phyloP scores from a whole-genome alignment of 129 eudicot species.

The Sambucus nigra region DNA sequence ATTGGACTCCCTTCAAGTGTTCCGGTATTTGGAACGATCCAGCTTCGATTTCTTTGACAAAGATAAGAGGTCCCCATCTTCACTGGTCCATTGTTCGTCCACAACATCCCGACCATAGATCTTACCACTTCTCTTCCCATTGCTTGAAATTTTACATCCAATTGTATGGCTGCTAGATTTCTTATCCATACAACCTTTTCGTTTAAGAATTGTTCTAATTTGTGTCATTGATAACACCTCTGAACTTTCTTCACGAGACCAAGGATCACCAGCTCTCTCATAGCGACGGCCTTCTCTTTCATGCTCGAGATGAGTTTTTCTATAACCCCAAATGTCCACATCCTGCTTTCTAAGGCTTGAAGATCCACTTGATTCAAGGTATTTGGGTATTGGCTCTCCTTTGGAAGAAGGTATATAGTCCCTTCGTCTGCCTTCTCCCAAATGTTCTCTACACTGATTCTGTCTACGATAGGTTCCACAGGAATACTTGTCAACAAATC shows the following conservation, averaged over 20 bases:
- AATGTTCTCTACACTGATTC: neutral
- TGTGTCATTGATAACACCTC: slow-evolving; percentile 6
- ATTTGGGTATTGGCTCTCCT: neutral
- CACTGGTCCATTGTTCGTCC: slow-evolving; percentile 2
- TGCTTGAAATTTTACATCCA: slow-evolving; percentile 13
- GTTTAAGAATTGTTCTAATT: slow-evolving; percentile 4
- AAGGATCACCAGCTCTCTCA: slow-evolving; percentile 7
- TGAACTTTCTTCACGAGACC: slow-evolving; percentile 7
- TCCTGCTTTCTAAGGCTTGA: slow-evolving; percentile 7
- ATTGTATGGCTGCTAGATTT: neutral
- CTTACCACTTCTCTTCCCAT: slow-evolving; percentile 7
- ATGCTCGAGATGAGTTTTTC: slow-evolving; percentile 15
- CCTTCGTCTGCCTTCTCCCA: slow-evolving; percentile 11
- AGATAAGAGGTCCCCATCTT: neutral
- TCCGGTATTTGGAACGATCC: slow-evolving; percentile 1
- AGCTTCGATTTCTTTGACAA: slow-evolving; percentile 11
- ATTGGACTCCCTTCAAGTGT: slow-evolving; percentile 3
- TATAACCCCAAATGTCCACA: slow-evolving; percentile 9
- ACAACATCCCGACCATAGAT: slow-evolving; percentile 4
- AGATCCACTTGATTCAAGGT: slow-evolving; percentile 9
- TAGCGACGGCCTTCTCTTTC: slow-evolving; percentile 3
- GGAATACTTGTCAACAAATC: slow-evolving; percentile 1
- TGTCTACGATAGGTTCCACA: slow-evolving; percentile 8
- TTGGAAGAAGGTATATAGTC: slow-evolving; percentile 4
- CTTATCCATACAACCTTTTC: slow-evolving; percentile 13